Base-by-base conservation (phyloP, 257 asterid species). In the Gardenia jasminoides region DNA sequence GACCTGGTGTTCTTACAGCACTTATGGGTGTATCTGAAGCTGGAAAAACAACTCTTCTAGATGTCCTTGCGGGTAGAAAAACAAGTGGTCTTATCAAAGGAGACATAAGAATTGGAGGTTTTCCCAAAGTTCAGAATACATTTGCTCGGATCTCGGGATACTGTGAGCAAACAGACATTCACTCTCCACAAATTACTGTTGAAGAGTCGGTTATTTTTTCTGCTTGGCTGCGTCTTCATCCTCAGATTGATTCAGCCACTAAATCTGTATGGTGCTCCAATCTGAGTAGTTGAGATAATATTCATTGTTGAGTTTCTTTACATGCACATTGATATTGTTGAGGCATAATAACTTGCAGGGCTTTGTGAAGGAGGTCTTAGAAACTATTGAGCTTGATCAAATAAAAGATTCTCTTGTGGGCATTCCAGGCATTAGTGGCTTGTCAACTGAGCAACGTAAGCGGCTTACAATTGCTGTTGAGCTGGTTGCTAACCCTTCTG, bases 1-100 rank as follows among this genome's bases (percentile, higher is more conserved):
- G 89, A 48, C 94, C 94, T 15, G 92, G 93, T 66, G 82, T 89
- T 66, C 91, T 89, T 19, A 86, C 93, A 44, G 93, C 93, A 62
- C 87, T 89, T 62, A 89, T 89, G 93, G 93, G 93, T 33, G 90
- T 89, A 48, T 88, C 88, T 77, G 93, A 92, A 79, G 91, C 93
- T 0, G 93, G 93, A 10, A 89, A 89, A 82, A 89, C 93, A 7
- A 89, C 93, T 39, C 92, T 89, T 31, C 91, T 89, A 62, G 93
- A 89, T 72, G 93, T 89, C 39, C 91, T 89, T 61, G 82, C 93
- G 7, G 92, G 93, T 44, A 83, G 93, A 81, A 89, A 89, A 81
- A 86, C 91, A 20, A 86, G 76, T 28, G 93, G 93, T 10, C 69
- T 65, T 46, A 77, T 86, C 11, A 89, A 88, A 77, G 93, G 93